Evolutionary conservation across 768 basidiomycete genomes (phyloP).

Genomic region (Strobilomyces confusus): DNA sequence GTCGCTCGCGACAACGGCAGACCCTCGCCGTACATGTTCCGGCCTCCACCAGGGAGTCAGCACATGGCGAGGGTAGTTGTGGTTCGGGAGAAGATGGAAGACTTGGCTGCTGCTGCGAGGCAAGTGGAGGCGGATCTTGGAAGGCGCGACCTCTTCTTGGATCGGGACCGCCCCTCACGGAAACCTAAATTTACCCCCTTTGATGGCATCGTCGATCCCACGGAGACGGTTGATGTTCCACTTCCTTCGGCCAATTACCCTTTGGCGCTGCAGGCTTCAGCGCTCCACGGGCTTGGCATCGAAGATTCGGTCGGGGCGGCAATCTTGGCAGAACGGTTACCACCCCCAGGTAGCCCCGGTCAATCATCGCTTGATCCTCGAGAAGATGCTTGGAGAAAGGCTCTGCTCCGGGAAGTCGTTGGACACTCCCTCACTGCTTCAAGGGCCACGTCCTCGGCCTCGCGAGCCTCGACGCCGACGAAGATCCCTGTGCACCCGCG

Average conservation of each 20-base stretch:
- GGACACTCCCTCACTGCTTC: constrained; percentile 67
- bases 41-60: constrained; percentile 29
- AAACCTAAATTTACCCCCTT: constrained; percentile 35
- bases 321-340: constrained; percentile 68
- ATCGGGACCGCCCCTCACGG: constrained; percentile 41
- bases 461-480: constrained; percentile 34
- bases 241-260: constrained; percentile 64
- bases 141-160: constrained; percentile 44
- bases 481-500: constrained; percentile 25
- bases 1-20: constrained; percentile 35
- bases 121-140: constrained; percentile 74
- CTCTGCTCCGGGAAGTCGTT: constrained; percentile 72
- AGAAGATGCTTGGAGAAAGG: constrained; percentile 73
- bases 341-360: constrained; percentile 61
- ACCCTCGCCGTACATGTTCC: constrained; percentile 37
- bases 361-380: constrained; percentile 49
- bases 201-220: constrained; percentile 74
- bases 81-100: constrained; percentile 76
- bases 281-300: constrained; percentile 66
- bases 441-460: constrained; percentile 40
- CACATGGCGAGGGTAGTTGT: constrained; percentile 69
- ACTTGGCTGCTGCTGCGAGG: constrained; percentile 65
- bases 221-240: constrained; percentile 78
- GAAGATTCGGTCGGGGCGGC: constrained; percentile 74
- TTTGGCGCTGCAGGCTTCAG: constrained; percentile 73